Evolutionary conservation across 192 early-diverging fungal species (phyloP), one percentile per base, ranked within the genome.

Genomic region (Glomus cerebriforme): DNA sequence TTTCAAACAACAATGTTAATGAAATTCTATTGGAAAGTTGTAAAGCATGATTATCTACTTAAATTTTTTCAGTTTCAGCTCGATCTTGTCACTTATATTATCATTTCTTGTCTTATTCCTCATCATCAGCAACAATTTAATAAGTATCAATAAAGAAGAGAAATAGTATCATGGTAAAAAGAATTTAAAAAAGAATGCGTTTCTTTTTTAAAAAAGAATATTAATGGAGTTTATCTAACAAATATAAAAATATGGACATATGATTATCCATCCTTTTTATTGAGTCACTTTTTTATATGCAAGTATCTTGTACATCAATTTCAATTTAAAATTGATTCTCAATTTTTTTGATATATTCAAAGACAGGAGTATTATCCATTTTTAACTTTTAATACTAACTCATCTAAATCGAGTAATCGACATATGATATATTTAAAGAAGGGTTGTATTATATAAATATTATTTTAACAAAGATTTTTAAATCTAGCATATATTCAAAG

Each of bases 121-220:
- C 67, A 69, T 34, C 17, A 69, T 6, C 32, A 69, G 3, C 35
- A 43, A 43, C 67, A 39, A 34, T 69, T 32, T 69, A 19, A 32
- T 12, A 34, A 69, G 3, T 43, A 39, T 22, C 12, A 43, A 43
- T 12, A 1, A 10, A 43, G 1, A 3, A 15, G 67, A 10, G 35
- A 69, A 43, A 43, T n/a, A 15, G 26, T 34, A 10, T 34, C 67
- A 9, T 69, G 67, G 31, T 1, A 32, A 10, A 69, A 69, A 43
- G 1, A 37, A n/a, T 69, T 69, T 69, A 69, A 43, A 69, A 69
- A 34, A 3, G 67, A 69, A 43, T 69, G 31, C 12, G 3, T 62
- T 27, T n/a, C 26, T 26, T 22, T 62, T 24, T 10, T n/a, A 62
- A 62, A 62, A 62, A 62, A 62, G 26, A 2, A 62, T 0, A 19